Base-by-base conservation (phyloP, 2,329 filamentous ascomycete species). In the Diaporthe ilicicola region DNA sequence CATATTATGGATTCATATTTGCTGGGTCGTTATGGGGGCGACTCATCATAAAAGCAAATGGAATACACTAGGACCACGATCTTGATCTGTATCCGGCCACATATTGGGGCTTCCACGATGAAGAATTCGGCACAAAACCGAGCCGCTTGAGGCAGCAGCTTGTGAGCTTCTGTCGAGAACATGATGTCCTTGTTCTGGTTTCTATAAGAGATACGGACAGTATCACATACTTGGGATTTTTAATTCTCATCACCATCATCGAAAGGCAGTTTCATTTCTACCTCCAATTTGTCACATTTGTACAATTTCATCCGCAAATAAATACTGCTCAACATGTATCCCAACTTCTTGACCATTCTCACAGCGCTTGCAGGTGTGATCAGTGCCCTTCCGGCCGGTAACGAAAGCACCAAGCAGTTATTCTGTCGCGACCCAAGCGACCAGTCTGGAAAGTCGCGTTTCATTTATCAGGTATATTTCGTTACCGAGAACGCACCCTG, bases 391-490 rank as follows among this genome's bases (percentile, higher is more conserved):
- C 54, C 54, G 6, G 24, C 54, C 6, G 13, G 19, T 12, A 10
- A 34, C n/a, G n/a, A 27, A 24, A 39, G 42, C 22, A 13, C 54
- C 6, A 42, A 56, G 37, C n/a, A 56, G 54, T 34, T 56, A 17
- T 19, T 24, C 34, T 22, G 34, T 8, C 54, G 54, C 27, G 54
- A 56, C 15, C 54, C 54, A 10, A 56, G 32, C 34, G 34, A 56
- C 22, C 54, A 56, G 22, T 56, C n/a, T 6, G 54, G 54, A 17
- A 56, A 56, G n/a, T 56, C 54, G 13, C 54, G 54, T n/a, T 56
- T 56, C 22, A 27, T 56, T 27, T 56, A 56, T 42, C 54, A 56
- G 54, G 54, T 56, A 39, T 19, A n/a, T n/a, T n/a, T n/a, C n/a
- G n/a, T n/a, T n/a, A n/a, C n/a, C n/a, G n/a, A n/a, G n/a, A n/a